Percentiles rank a stretch among this genome's conserved stretches.
These are phyloP conservation scores for Ostreobium quekettii DNA, from an alignment of 139 green algal species.

Conservation along the genomic window DNA sequence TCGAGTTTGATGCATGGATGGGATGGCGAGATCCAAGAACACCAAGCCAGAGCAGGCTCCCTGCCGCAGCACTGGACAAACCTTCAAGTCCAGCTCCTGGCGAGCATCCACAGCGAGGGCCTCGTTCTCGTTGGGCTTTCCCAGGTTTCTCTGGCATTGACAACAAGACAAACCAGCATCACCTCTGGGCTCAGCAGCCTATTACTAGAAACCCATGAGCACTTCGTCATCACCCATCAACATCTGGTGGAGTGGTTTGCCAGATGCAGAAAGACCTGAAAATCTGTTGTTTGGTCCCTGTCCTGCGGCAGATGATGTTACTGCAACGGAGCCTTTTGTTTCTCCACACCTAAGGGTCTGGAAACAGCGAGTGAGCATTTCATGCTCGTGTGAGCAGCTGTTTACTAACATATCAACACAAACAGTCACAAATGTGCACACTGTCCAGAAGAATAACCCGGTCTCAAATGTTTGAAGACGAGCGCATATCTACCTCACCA, in stretches of 20 bases:
- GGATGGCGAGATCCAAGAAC: too few relatives aligned
- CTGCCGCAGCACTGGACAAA: slow-evolving; percentile 30
- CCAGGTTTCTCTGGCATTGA: slow-evolving; percentile 56
- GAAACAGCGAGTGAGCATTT: too few relatives aligned
- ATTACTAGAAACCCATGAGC: neutral
- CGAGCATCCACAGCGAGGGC: slow-evolving; percentile 79
- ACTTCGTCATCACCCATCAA: neutral
- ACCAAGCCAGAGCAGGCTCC: neutral
- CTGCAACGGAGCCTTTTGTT: too few relatives aligned
- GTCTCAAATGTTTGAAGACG: too few relatives aligned
- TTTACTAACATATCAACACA: too few relatives aligned
- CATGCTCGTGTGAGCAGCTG: too few relatives aligned
- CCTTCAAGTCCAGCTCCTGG: slow-evolving; percentile 90
- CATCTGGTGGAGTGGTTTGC: too few relatives aligned
- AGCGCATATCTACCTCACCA: too few relatives aligned
- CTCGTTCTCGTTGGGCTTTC: slow-evolving; percentile 59
- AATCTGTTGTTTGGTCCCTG: neutral
- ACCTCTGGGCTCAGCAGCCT: slow-evolving; percentile 38
- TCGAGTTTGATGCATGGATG: too few relatives aligned
- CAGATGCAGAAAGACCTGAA: neutral
- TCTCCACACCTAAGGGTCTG: too few relatives aligned
- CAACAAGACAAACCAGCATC: slow-evolving; percentile 61
- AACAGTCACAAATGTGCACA: too few relatives aligned
- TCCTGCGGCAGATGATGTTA: neutral
- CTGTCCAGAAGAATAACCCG: too few relatives aligned